A percentile compares a stretch with the other conserved stretches of the same genome.
These are phyloP conservation scores for Rosa rugosa DNA, from an alignment of 306 rosid genomes.

Conservation along the genomic window DNA sequence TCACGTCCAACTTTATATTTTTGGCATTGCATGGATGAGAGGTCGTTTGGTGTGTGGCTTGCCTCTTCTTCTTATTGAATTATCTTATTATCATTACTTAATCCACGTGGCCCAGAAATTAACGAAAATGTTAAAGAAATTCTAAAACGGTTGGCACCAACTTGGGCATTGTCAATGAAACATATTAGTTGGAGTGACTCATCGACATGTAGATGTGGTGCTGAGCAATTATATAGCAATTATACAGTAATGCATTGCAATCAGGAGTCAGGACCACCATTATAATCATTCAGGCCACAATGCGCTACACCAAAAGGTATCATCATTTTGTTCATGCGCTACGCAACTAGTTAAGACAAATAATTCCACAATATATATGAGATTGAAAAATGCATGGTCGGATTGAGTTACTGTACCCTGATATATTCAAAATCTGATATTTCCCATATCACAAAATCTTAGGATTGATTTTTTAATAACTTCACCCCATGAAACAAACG, in stretches of 20 bases:
- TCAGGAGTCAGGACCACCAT: neutral
- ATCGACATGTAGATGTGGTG: neutral
- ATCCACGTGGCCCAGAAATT: neutral
- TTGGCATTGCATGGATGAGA: neutral
- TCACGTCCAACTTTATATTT: slow-evolving; percentile 7
- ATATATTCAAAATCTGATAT: too few relatives aligned
- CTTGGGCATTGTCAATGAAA: neutral
- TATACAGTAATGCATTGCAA: neutral
- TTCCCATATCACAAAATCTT: too few relatives aligned
- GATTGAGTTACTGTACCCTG: too few relatives aligned
- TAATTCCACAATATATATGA: neutral
- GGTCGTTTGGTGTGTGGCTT: neutral
- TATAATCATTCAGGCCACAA: neutral
- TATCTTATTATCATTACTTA: neutral
- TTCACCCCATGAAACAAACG: too few relatives aligned
- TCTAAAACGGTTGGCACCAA: neutral
- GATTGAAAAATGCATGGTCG: neutral
- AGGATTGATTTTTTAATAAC: too few relatives aligned
- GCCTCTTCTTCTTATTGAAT: neutral
- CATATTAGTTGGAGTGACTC: slow-evolving; percentile 9
- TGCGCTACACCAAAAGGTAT: neutral
- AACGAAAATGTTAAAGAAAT: neutral
- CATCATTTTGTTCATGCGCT: neutral
- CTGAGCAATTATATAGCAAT: neutral
- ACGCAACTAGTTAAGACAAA: neutral